Conservation (phyloP, 2,329 filamentous ascomycete species). For the Whalleya microplaca region DNA sequence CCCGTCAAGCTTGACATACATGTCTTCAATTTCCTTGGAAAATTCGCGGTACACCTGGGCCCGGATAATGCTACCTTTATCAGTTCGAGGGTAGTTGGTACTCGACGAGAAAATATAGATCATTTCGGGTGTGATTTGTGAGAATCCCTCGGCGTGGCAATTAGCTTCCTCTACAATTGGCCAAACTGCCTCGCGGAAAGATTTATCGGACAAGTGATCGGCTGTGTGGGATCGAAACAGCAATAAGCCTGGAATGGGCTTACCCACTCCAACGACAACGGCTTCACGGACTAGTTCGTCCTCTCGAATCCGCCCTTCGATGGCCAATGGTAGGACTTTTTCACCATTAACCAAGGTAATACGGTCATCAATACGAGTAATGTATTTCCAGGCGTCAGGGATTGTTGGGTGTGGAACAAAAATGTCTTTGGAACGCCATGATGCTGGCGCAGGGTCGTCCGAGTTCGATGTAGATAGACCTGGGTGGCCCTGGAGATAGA, state of each 20-base stretch:
- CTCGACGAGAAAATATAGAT: slow-evolving; percentile 50
- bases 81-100: slow-evolving; percentile 50
- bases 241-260: slow-evolving; percentile 50
- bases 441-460: slow-evolving; percentile 44
- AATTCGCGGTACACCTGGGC: slow-evolving; percentile 51
- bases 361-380: slow-evolving; percentile 42
- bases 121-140: slow-evolving; percentile 51
- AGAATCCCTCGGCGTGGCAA: slow-evolving; percentile 35
- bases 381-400: slow-evolving; percentile 41
- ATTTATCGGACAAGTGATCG: slow-evolving; percentile 22
- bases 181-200: slow-evolving; percentile 39
- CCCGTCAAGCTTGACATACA: slow-evolving; percentile 35
- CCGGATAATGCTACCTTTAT: slow-evolving; percentile 58
- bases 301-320: slow-evolving; percentile 52
- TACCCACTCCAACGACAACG: slow-evolving; percentile 55
- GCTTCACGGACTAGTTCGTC: slow-evolving; percentile 53
- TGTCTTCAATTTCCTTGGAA: slow-evolving; percentile 45
- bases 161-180: slow-evolving; percentile 40
- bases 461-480: slow-evolving; percentile 35
- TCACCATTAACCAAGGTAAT: slow-evolving; percentile 42
- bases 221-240: slow-evolving; percentile 32
- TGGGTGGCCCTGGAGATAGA: slow-evolving; percentile 4
- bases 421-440: slow-evolving; percentile 42
- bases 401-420: slow-evolving; percentile 41
- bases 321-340: slow-evolving; percentile 38